Evolutionary conservation across 1,284 basidiomycete genomes (phyloP), one percentile per base, ranked within the genome.

Genomic region (Melampsora larici-populina): DNA sequence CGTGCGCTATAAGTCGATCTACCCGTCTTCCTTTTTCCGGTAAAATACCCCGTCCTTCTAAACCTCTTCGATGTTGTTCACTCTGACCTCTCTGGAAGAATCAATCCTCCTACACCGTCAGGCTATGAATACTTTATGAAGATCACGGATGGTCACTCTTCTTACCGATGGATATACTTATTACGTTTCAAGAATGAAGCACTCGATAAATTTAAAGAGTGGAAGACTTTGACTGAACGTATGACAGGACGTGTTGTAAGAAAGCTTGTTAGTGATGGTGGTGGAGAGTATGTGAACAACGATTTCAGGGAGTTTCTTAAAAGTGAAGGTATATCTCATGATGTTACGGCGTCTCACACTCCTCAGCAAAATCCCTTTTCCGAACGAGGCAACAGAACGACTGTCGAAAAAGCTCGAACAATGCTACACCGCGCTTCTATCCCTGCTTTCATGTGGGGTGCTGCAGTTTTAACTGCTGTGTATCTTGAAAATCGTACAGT

Each of bases 371-470:
- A n/a, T n/a, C n/a, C n/a, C n/a, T n/a, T n/a, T n/a, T n/a, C n/a
- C n/a, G n/a, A n/a, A n/a, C n/a, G n/a, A n/a, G n/a, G 49, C 1
- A 70, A 70, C 31, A n/a, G 51, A 18, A 55, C 69, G 7, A 51
- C 51, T n/a, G 24, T 58, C 18, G 26, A 70, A 24, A 70, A 70
- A 24, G 48, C 69, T 2, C 24, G 48, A 29, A 18, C 46, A 29
- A 9, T 70, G n/a, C 43, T 70, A 1, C 17, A 15, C 1, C 31
- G 29, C 1, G 5, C 48, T 17, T 21, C n/a, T n/a, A n/a, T n/a
- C n/a, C n/a, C n/a, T n/a, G n/a, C n/a, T n/a, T n/a, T n/a, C n/a
- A n/a, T n/a, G n/a, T n/a, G n/a, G n/a, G n/a, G n/a, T n/a, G n/a
- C 48, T 5, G 68, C 48, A 7, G 48, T 70, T 13, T n/a, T 26